Evolutionary conservation across 352 stramenopile genomes (phyloP).

Genomic region (Lagenidium sp.): DNA sequence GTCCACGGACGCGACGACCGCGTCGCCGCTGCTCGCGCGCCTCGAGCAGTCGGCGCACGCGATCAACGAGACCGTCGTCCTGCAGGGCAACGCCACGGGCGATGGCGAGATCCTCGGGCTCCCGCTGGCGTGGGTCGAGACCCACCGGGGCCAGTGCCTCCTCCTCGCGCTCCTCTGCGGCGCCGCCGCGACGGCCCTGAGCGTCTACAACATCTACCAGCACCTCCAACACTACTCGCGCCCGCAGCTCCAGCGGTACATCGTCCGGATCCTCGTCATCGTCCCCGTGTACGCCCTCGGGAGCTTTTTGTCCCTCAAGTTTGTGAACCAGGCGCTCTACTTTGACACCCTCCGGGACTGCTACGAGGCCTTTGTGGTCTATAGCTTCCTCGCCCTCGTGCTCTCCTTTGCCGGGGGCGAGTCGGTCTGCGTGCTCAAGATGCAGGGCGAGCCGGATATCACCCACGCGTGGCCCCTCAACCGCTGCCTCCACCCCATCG

Average conservation of each 20-base stretch:
- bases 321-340: constrained; percentile 73
- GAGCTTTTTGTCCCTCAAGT: constrained; percentile 75
- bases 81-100: constrained; percentile 60
- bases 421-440: constrained; percentile 82
- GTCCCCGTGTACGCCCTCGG: constrained; percentile 83
- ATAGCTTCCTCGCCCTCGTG: constrained; percentile 88
- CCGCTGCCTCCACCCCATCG: constrained; percentile 67
- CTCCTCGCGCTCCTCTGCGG: constrained; percentile 53
- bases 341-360: constrained; percentile 86
- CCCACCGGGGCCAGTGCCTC: constrained; percentile 36
- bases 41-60: constrained; percentile 1
- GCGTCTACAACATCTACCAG: constrained; percentile 80
- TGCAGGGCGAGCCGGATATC: constrained; percentile 77
- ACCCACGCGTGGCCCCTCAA: constrained; percentile 73
- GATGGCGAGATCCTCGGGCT: constrained; percentile 46
- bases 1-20: too few relatives aligned
- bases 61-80: constrained; percentile 61
- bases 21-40: too few relatives aligned
- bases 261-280: constrained; percentile 83
- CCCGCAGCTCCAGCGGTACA: constrained; percentile 80
- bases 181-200: constrained; percentile 45
- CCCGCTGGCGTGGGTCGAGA: constrained; percentile 67
- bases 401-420: constrained; percentile 85
- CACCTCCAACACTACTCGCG: constrained; percentile 80
- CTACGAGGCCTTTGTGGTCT: constrained; percentile 92